phyloP scores from a whole-genome alignment of 2,329 filamentous ascomycete species.

The Pseudogymnoascus destructans region DNA sequence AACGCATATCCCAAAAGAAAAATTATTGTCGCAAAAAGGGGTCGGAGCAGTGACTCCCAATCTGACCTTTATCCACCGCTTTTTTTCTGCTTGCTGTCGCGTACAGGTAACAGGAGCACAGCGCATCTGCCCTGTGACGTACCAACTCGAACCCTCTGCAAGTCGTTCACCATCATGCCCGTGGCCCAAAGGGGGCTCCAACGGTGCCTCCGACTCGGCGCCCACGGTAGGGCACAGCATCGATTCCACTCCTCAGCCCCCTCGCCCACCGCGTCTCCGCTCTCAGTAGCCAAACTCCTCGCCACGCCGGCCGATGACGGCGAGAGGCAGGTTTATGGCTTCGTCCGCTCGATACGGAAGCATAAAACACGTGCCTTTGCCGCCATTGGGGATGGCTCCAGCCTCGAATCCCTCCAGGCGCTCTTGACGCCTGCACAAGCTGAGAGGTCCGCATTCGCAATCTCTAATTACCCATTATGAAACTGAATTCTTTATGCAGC shows the following conservation, averaged over 20 bases:
- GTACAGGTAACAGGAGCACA: not conserved
- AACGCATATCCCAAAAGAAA: not conserved
- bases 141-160: constrained; percentile 3
- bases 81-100: not conserved
- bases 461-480: not conserved
- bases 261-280: constrained; percentile 27
- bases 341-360: constrained; percentile 70
- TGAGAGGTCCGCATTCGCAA: constrained; percentile 18
- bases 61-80: not conserved
- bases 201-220: constrained; percentile 3
- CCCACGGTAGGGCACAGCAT: constrained; percentile 9
- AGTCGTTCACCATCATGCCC: constrained; percentile 5
- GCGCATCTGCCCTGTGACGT: constrained; percentile 7
- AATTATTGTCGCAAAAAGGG: constrained; percentile 1
- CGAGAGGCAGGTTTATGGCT: constrained; percentile 56
- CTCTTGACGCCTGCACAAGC: constrained; percentile 22
- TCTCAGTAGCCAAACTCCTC: constrained; percentile 43
- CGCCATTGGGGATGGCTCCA: constrained; percentile 77
- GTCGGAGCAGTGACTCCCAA: not conserved
- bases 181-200: constrained; percentile 10
- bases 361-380: constrained; percentile 79
- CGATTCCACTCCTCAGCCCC: constrained; percentile 20
- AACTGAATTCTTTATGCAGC: constrained; percentile 33
- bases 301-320: constrained; percentile 34
- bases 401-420: constrained; percentile 58